Evolutionary conservation across 257 asterid species (phyloP).

Genomic region (Nicotiana otophora): DNA sequence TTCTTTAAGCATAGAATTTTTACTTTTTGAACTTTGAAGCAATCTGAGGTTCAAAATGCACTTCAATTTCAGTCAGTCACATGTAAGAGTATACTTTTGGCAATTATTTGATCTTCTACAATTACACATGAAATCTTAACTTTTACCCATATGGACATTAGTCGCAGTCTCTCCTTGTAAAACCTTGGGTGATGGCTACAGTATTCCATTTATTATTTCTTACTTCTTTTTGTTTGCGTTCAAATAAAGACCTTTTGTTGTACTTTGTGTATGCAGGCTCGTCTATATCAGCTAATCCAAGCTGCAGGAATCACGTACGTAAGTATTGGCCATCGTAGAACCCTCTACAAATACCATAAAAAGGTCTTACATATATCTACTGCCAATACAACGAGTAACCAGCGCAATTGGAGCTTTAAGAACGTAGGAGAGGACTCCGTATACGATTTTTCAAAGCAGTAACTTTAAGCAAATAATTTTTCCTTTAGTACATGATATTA

Average conservation of each 20-base stretch:
- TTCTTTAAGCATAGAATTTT: not conserved
- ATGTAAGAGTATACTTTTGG: not conserved
- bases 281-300: slow-evolving; percentile 47
- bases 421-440: slow-evolving; percentile 28
- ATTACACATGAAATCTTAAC: not conserved
- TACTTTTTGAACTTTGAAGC: not conserved
- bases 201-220: not conserved
- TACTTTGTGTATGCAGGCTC: slow-evolving; percentile 54
- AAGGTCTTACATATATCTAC: slow-evolving; percentile 42
- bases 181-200: not conserved
- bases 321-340: slow-evolving; percentile 69
- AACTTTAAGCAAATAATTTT: slow-evolving; percentile 6
- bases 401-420: slow-evolving; percentile 55
- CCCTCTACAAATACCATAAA: slow-evolving; percentile 51
- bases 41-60: not conserved
- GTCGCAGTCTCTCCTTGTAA: not conserved
- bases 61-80: not conserved
- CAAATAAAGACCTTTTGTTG: not conserved
- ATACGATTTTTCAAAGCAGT: slow-evolving; percentile 26
- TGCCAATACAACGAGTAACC: slow-evolving; percentile 23
- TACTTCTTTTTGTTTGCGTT: not conserved
- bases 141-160: not conserved
- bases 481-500: not conserved
- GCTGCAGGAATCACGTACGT: slow-evolving; percentile 64
- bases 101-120: not conserved